These are phyloP conservation scores for Ogataea hybrid DNA, from an alignment of 1,139 yeast genomes.

Conservation along the genomic window DNA sequence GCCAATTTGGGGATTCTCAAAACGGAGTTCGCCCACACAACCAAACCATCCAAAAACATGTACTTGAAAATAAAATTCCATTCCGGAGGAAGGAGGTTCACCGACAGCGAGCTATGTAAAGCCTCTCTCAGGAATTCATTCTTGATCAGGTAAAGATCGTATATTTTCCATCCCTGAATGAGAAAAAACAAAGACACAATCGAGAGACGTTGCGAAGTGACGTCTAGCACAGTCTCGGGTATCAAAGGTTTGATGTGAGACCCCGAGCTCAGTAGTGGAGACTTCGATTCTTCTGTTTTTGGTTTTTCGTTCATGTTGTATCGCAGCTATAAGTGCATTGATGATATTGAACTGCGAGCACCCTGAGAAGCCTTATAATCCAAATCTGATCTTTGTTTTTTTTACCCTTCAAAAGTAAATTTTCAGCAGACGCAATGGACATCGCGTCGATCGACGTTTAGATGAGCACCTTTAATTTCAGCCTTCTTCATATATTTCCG, in stretches of 20 bases:
- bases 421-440: not conserved
- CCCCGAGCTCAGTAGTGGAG: constrained; percentile 1
- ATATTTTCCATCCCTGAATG: constrained; percentile 78
- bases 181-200: constrained; percentile 64
- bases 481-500: no score
- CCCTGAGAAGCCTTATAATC: not conserved
- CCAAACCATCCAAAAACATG: constrained; percentile 66
- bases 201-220: constrained; percentile 77
- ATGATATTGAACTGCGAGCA: not conserved
- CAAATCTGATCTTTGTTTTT: not conserved
- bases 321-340: not conserved
- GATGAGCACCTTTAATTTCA: no score
- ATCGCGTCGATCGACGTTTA: not conserved
- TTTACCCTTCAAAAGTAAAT: not conserved
- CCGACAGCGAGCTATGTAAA: constrained; percentile 32
- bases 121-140: constrained; percentile 28
- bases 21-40: constrained; percentile 67
- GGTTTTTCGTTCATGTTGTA: not conserved
- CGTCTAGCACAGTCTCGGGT: constrained; percentile 60
- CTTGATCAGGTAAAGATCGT: constrained; percentile 57
- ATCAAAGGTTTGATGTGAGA: constrained; percentile 39
- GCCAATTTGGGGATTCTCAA: constrained; percentile 59
- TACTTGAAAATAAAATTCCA: constrained; percentile 69
- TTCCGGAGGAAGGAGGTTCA: constrained; percentile 44
- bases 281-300: not conserved